Base-by-base conservation (phyloP, 2,329 filamentous ascomycete species). In the Myriangium duriaei region DNA sequence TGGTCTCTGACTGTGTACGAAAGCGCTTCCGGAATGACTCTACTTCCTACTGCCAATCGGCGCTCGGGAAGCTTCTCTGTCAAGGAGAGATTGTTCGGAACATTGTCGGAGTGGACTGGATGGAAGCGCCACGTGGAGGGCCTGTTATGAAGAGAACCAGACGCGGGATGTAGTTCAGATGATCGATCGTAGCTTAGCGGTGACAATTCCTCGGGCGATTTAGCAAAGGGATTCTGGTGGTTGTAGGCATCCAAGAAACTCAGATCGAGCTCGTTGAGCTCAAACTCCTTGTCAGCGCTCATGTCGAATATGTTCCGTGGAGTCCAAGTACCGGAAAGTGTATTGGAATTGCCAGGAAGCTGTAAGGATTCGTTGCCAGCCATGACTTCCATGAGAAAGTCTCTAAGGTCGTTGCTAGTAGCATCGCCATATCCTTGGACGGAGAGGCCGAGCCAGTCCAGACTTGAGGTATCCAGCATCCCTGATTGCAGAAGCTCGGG, bases 1-100 rank as follows among this genome's bases (percentile, higher is more conserved):
- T 67, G 68, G 52, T 84, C 79, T 18, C 64, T 56, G 13, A 59
- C 60, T 2, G 55, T 58, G 30, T 58, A 57, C 12, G 56, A 53
- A 3, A 67, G 47, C 21, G 56, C 57, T 40, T 65, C 63, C 29
- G 54, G 54, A 4, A 60, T 59, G 2, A 61, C 58, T 17, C 62
- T 51, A n/a, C 60, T 53, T 32, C 60, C 58, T 2, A 62, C 52
- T 7, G 57, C 55, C 1, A 60, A 41, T 17, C 38, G 30, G 32
- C 47, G 45, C 2, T 56, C 58, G 15, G 51, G 56, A 0, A 60
- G 59, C 1, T 58, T 51, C 4, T 58, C 58, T 0, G 59, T 51
- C 4, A 64, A 49, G 3, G 58, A 61, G 2, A 65, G 46, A 31
- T 66, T 61, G 6, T 50, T 52, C 18, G 53, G 55, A 4, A 51